Conservation (phyloP, 78 protist species). For the Emiliania huxleyi region DNA sequence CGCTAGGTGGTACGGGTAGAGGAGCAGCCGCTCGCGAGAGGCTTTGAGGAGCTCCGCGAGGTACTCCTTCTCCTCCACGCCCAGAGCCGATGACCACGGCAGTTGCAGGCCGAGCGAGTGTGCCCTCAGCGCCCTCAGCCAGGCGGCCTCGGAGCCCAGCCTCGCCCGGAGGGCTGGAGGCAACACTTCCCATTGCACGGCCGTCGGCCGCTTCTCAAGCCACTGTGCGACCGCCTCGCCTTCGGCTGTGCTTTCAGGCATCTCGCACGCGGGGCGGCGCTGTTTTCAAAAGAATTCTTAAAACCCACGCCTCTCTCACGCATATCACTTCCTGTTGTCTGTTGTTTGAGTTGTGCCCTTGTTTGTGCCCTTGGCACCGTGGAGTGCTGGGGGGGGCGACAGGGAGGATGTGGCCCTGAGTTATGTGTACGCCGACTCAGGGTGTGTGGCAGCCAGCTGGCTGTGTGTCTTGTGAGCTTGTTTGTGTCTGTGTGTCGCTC, state of each 20-base stretch:
- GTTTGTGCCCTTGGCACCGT: too few relatives aligned
- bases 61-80: not conserved
- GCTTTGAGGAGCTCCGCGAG: not conserved
- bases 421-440: too few relatives aligned
- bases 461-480: too few relatives aligned
- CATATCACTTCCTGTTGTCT: too few relatives aligned
- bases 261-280: too few relatives aligned
- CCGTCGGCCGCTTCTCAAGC: not conserved
- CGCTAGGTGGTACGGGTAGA: constrained; percentile 70
- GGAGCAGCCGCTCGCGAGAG: not conserved
- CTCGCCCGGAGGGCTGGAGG: not conserved
- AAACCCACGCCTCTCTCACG: too few relatives aligned
- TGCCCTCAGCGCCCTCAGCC: not conserved
- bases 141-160: not conserved
- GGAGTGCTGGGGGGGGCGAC: not conserved
- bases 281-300: too few relatives aligned
- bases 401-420: too few relatives aligned
- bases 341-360: too few relatives aligned
- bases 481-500: too few relatives aligned
- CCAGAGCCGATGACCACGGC: not conserved
- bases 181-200: not conserved
- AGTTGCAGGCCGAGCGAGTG: not conserved
- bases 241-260: too few relatives aligned
- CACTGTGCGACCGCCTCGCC: not conserved
- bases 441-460: too few relatives aligned